Base-by-base conservation (phyloP, 108 stramenopile species). In the Aurantiochytrium sp. region DNA sequence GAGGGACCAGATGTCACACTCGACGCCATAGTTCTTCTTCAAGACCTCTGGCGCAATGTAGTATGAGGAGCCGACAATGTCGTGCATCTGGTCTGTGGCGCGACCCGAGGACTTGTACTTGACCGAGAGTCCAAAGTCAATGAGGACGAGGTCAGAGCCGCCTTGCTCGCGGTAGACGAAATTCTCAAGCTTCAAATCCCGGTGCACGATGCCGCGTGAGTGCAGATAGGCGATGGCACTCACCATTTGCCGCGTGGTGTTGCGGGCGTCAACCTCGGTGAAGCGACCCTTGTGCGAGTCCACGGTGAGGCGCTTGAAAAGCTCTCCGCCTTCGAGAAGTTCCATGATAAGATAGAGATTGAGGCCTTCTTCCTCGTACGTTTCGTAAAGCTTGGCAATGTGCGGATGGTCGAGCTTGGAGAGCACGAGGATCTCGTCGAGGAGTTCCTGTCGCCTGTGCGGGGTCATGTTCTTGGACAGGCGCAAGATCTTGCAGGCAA, bases 11-110 rank as follows among this genome's bases (percentile, higher is more conserved):
- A 94, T 72, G 92, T 94, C 94, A 88, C 98, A 99, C 8, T 96
- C 95, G 88, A 96, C 95, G 23, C 97, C 97, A 94, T 99, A 99
- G 28, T 95, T 96, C 88, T 97, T 97, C 93, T 97, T 97, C 60
- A 99, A 89, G 35, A 98, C 98, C 93, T 99, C 98, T 6, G 99
- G 99, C 19, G 98, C 98, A 29, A 98, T 97, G 87, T 97, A 98
- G 94, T 98, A 98, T 14, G 96, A 95, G 21, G 97, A 97, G 44
- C 98, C 98, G 8, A 97, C 97, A 8, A 96, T 96, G 72, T 87
- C 89, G 83, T 92, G 91, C 92, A 92, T 92, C 57, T 44, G 89
- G 45, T 92, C 88, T 18, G 89, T 92, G 87, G 60, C 55, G 47
- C 8, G 47, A 60, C 18, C 28, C 23, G 29, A 19, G 44, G 88